These are phyloP conservation scores for Suhomyces taliae DNA, from an alignment of 1,139 yeast species.

Conservation along the genomic window DNA sequence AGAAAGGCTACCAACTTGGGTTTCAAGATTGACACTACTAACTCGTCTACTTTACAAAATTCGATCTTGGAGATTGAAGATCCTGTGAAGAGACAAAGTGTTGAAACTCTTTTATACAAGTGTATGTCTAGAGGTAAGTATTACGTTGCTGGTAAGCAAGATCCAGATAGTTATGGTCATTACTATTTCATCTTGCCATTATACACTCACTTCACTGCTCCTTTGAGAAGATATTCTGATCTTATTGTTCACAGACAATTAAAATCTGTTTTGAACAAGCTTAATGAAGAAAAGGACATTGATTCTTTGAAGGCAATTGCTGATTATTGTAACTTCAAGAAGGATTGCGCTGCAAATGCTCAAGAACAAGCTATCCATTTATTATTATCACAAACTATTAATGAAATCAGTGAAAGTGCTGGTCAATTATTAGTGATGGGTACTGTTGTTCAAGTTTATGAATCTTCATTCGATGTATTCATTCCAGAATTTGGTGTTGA, in stretches of 20 bases:
- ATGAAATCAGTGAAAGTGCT: constrained; percentile 70
- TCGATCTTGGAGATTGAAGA: constrained; percentile 69
- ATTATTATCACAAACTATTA: constrained; percentile 78
- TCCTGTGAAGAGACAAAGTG: constrained; percentile 64
- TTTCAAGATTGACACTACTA: constrained; percentile 69
- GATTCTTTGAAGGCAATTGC: constrained; percentile 79
- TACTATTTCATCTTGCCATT: constrained; percentile 80
- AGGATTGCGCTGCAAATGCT: constrained; percentile 90
- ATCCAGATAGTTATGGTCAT: constrained; percentile 75
- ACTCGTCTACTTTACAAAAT: constrained; percentile 69
- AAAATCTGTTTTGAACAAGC: constrained; percentile 56
- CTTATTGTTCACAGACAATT: constrained; percentile 90
- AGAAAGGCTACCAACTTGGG: constrained; percentile 68
- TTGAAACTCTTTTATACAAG: constrained; percentile 79
- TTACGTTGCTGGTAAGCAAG: constrained; percentile 84
- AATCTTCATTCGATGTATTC: constrained; percentile 91
- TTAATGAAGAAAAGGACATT: constrained; percentile 47
- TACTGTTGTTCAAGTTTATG: constrained; percentile 87
- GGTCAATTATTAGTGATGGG: constrained; percentile 87
- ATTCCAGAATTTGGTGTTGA: constrained; percentile 96
- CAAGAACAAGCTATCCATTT: constrained; percentile 95
- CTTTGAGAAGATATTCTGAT: constrained; percentile 89
- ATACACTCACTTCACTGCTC: constrained; percentile 93
- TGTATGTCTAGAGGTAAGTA: constrained; percentile 85
- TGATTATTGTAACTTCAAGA: constrained; percentile 92